Evolutionary conservation across 306 rosid species (phyloP), one percentile per base, ranked within the genome.

Genomic region (Prinsepia uniflora): DNA sequence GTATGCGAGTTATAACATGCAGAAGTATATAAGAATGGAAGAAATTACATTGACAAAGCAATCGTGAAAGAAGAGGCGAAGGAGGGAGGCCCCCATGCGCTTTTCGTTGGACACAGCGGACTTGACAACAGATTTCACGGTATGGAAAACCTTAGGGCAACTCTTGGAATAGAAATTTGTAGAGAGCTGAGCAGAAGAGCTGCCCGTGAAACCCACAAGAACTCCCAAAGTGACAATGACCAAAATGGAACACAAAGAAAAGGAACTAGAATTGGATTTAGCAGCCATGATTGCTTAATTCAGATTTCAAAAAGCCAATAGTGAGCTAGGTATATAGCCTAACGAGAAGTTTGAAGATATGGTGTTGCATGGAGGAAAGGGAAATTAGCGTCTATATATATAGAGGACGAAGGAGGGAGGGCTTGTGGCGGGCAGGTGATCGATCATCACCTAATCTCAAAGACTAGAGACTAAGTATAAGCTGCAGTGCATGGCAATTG

Each of bases 41-140:
- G 30, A 39, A 14, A 58, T 72, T 82, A 92, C 98, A 46, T 92
- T 76, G 75, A 89, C 89, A 20, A 92, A 92, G 81, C 97, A 92
- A 49, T 87, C 97, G 44, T 92, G 97, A 46, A 92, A 92, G 78
- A 72, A 77, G 34, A 92, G 96, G 59, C 97, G 97, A 57, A 92
- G 83, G 7, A 92, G 84, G 54, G 96, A 91, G 22, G 96, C 97
- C 9, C 94, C 97, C 8, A 84, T 82, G 47, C 98, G 98, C 9
- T 24, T 73, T 67, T 86, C 92, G 67, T 83, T 87, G 3, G 81
- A 53, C 3, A 92, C 61, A 0, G 96, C 96, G 8, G 84, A 65
- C 22, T 49, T 73, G 40, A 92, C 89, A 8, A 81, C 90, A 2
- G 81, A 67, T 42, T 80, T 43, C 2, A 87, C 89, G 0, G 80